Percentiles rank a stretch among this genome's conserved stretches.
Evolutionary conservation across 352 stramenopile species (phyloP).

Genomic region (Pythium utonaiense): DNA sequence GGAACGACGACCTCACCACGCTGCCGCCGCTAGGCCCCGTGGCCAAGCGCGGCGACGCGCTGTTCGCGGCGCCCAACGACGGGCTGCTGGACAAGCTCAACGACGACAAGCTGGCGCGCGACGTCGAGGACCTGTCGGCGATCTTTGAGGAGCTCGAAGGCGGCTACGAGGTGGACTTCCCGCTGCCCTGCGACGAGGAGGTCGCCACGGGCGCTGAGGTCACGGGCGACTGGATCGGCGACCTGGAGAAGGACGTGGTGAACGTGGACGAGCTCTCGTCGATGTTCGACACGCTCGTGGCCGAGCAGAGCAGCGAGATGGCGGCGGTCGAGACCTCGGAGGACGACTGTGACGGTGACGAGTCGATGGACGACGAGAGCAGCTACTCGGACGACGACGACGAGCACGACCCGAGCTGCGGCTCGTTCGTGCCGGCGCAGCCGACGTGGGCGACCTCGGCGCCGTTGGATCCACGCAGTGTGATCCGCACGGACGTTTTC

Average conservation of each 20-base stretch:
- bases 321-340: slow-evolving; percentile 14
- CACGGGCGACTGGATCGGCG: slow-evolving; percentile 54
- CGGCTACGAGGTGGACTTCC: slow-evolving; percentile 39
- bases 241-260: slow-evolving; percentile 58
- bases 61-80: slow-evolving; percentile 13
- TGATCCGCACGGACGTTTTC: slow-evolving; percentile 74
- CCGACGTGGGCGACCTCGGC: slow-evolving; percentile 50
- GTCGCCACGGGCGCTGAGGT: slow-evolving; percentile 28
- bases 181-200: slow-evolving; percentile 49
- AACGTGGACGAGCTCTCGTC: slow-evolving; percentile 73
- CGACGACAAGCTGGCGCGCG: slow-evolving; percentile 66
- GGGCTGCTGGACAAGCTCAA: slow-evolving; percentile 64
- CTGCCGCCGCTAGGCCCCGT: slow-evolving; percentile 25
- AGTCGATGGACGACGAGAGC: slow-evolving; percentile 22
- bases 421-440: slow-evolving; percentile 43
- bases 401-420: slow-evolving; percentile 36
- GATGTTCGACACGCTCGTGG: slow-evolving; percentile 58
- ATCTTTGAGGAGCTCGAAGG: slow-evolving; percentile 74
- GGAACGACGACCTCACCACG: slow-evolving; percentile 40
- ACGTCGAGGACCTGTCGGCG: slow-evolving; percentile 70
- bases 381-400: slow-evolving; percentile 30
- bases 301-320: slow-evolving; percentile 34
- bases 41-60: slow-evolving; percentile 18
- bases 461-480: slow-evolving; percentile 69
- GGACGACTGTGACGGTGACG: slow-evolving; percentile 19